A percentile compares a stretch with the other conserved stretches of the same genome.
Evolutionary conservation across 306 rosid species (phyloP).

Genomic region (Fagus sylvatica): DNA sequence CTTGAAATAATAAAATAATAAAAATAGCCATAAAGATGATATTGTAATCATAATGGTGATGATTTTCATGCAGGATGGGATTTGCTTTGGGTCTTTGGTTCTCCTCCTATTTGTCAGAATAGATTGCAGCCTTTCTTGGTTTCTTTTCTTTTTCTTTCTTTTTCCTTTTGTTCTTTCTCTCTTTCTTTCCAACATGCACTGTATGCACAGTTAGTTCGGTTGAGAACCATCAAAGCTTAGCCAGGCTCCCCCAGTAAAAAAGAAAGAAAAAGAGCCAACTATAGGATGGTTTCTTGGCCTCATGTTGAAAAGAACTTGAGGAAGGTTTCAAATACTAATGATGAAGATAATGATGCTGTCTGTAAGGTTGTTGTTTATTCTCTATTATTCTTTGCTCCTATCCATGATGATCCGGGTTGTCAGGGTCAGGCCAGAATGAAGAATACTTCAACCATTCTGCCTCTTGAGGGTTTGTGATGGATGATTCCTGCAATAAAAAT

Average conservation of each 20-base stretch:
- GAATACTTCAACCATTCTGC: constrained; percentile 97
- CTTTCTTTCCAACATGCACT: constrained; percentile 56
- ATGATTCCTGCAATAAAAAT: constrained; percentile 59
- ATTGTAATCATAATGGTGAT: constrained; percentile 57
- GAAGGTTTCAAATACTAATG: constrained; percentile 51
- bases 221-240: constrained; percentile 37
- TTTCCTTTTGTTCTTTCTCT: constrained; percentile 38
- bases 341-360: constrained; percentile 53
- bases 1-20: constrained; percentile 62
- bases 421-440: constrained; percentile 90
- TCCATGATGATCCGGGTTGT: constrained; percentile 81
- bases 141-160: constrained; percentile 13
- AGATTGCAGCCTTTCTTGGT: constrained; percentile 59
- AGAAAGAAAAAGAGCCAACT: constrained; percentile 41
- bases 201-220: constrained; percentile 47
- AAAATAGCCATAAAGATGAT: constrained; percentile 40
- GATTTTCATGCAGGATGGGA: constrained; percentile 67
- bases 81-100: constrained; percentile 55
- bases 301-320: constrained; percentile 47
- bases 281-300: constrained; percentile 42
- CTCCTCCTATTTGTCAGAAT: constrained; percentile 45
- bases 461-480: constrained; percentile 73
- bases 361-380: constrained; percentile 22
- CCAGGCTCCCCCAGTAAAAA: constrained; percentile 32
- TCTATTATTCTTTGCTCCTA: constrained; percentile 30